Percentiles rank a stretch among this genome's conserved stretches.
Evolutionary conservation across 192 early-diverging fungal genomes (phyloP).

Genomic region (Lobosporangium transversale): DNA sequence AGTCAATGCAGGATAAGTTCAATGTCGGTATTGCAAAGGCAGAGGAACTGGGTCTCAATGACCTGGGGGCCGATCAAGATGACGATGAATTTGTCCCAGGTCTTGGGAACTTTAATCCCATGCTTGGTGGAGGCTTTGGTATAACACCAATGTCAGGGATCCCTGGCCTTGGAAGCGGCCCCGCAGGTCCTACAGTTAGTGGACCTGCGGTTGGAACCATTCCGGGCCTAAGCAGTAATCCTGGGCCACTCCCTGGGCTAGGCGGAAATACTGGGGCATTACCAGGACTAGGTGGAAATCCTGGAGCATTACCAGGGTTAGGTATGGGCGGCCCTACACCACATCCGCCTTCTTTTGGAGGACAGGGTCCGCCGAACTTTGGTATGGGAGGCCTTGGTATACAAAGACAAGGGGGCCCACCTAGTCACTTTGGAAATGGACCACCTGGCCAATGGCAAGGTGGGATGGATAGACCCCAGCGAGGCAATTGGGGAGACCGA

Average conservation of each 20-base stretch:
- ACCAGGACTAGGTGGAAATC: slow-evolving; percentile 21
- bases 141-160: slow-evolving; percentile 44
- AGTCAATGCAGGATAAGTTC: slow-evolving; percentile 64
- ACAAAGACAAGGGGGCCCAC: slow-evolving; percentile 24
- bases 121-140: slow-evolving; percentile 20
- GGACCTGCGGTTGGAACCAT: slow-evolving; percentile 31
- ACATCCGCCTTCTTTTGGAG: neutral
- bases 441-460: slow-evolving; percentile 27
- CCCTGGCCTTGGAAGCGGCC: slow-evolving; percentile 43
- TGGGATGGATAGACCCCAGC: slow-evolving; percentile 17
- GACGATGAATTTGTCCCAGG: slow-evolving; percentile 55
- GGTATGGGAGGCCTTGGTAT: slow-evolving; percentile 11
- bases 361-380: slow-evolving; percentile 11
- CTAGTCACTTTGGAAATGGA: slow-evolving; percentile 9
- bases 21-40: slow-evolving; percentile 61
- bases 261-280: too few species aligned
- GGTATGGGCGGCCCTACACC: slow-evolving; percentile 45
- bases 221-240: slow-evolving; percentile 19
- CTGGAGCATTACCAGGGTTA: slow-evolving; percentile 31
- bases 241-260: slow-evolving; percentile 32
- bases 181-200: slow-evolving; percentile 13
- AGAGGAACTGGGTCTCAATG: slow-evolving; percentile 57
- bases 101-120: slow-evolving; percentile 32
- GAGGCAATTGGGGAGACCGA: slow-evolving; percentile 26
- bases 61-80: slow-evolving; percentile 47